These are phyloP conservation scores for Poronia punctata DNA, from an alignment of 495 filamentous ascomycete genomes.

Conservation along the genomic window DNA sequence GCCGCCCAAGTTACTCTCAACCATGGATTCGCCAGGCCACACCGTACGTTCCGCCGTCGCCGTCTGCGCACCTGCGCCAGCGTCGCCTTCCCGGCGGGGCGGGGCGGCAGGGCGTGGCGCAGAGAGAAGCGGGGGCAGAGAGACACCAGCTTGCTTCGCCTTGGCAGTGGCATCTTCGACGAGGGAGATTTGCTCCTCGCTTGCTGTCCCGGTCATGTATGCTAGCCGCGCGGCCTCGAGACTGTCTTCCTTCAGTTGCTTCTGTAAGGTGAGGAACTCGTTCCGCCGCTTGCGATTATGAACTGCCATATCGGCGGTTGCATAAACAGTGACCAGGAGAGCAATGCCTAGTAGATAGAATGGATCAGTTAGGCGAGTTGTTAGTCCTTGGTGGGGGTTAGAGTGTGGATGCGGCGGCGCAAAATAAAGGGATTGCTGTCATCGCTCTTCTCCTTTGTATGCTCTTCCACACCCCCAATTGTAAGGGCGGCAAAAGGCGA, in stretches of 20 bases:
- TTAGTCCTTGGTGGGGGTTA: neutral
- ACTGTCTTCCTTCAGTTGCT: conserved; percentile 45
- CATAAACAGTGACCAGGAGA: conserved; percentile 68
- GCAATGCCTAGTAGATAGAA: conserved; percentile 52
- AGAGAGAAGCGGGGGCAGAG: conserved; percentile 30
- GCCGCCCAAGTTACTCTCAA: conserved; percentile 9
- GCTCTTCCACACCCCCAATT: too few relatives aligned
- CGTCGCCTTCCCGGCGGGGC: neutral
- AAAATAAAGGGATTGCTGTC: neutral
- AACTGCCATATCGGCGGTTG: conserved; percentile 76
- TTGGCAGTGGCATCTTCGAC: conserved; percentile 38
- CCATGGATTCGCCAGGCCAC: conserved; percentile 19
- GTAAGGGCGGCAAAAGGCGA: too few relatives aligned
- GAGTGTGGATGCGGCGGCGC: neutral
- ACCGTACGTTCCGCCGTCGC: too few relatives aligned
- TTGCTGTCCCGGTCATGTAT: conserved; percentile 55
- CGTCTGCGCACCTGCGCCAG: conserved; percentile 4
- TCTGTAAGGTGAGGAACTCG: conserved; percentile 61
- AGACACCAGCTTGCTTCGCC: conserved; percentile 23
- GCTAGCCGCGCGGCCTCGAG: conserved; percentile 51
- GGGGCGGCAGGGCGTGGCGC: conserved; percentile 1
- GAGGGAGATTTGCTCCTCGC: conserved; percentile 45
- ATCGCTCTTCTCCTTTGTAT: too few relatives aligned
- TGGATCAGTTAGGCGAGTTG: neutral
- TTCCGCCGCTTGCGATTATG: conserved; percentile 68